phyloP scores from a whole-genome alignment of 1,284 basidiomycete species.

The Chalciporus piperatoides region DNA sequence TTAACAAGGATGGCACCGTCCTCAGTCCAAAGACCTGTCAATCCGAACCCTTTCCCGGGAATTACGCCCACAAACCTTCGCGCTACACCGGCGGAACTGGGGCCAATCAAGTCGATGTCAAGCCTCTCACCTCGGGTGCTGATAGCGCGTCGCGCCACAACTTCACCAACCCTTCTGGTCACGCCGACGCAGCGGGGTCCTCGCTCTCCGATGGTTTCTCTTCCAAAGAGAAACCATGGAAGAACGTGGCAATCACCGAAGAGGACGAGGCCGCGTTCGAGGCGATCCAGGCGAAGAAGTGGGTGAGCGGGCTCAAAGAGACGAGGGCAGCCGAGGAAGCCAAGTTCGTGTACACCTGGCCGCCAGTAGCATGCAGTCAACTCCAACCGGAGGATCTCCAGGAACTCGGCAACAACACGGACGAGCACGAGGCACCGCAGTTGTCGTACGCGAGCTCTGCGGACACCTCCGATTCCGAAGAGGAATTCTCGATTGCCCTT shows the following conservation, averaged over 20 bases:
- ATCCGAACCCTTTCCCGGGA: constrained; percentile 6
- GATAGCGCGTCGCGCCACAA: background rate
- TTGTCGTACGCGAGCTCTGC: constrained; percentile 17
- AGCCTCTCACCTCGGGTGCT: background rate
- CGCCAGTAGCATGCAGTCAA: constrained; percentile 12
- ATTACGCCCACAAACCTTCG: background rate
- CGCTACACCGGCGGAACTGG: background rate
- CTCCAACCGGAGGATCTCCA: background rate
- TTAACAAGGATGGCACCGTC: constrained; percentile 12
- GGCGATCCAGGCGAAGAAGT: background rate
- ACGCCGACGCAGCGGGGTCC: constrained; percentile 2
- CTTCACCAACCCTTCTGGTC: background rate
- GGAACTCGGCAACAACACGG: background rate
- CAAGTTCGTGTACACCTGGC: constrained; percentile 23
- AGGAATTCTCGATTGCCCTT: constrained; percentile 4
- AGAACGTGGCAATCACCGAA: constrained; percentile 29
- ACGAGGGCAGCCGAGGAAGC: background rate
- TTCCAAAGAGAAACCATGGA: constrained; percentile 25
- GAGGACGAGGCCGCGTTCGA: constrained; percentile 25
- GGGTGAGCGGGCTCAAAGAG: constrained; percentile 2
- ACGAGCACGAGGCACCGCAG: constrained; percentile 6
- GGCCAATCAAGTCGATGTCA: background rate
- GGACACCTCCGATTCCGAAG: constrained; percentile 3
- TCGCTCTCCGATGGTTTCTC: background rate
- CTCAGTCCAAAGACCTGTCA: constrained; percentile 7